Evolutionary conservation across 192 early-diverging fungal species (phyloP).

Genomic region (Backusella tuberculispora): DNA sequence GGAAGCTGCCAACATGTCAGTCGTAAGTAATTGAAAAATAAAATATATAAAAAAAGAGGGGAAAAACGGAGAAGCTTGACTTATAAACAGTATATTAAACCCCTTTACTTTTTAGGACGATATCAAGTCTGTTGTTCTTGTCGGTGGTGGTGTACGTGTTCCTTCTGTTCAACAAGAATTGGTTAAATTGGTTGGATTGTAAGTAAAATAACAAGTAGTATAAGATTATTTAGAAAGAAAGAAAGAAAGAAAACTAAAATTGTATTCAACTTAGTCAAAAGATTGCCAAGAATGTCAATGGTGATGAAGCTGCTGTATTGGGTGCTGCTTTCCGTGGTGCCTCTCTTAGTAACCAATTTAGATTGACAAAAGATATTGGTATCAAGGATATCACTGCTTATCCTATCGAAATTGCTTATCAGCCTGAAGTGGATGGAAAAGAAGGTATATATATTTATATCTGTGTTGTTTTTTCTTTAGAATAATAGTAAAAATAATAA

Average conservation of each 20-base stretch:
- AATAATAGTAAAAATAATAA: too few species aligned
- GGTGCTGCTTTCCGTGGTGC: constrained; percentile 91
- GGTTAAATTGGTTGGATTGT: constrained; percentile 69
- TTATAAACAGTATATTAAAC: background rate
- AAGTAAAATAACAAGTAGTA: constrained; percentile 20
- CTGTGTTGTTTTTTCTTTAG: too few species aligned
- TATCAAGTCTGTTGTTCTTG: constrained; percentile 88
- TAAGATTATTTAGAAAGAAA: constrained; percentile 7
- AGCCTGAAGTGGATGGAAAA: constrained; percentile 39
- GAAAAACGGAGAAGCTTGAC: background rate
- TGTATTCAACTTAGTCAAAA: constrained; percentile 54
- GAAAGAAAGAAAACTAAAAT: background rate
- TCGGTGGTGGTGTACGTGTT: constrained; percentile 91
- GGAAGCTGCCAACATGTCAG: constrained; percentile 62
- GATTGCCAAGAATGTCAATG: constrained; percentile 94
- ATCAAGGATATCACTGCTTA: constrained; percentile 81
- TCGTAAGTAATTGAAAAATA: constrained; percentile 41
- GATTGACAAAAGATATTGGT: constrained; percentile 75
- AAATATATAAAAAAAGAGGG: too few species aligned
- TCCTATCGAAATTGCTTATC: constrained; percentile 70
- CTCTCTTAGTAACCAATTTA: constrained; percentile 82
- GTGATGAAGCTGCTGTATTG: constrained; percentile 93
- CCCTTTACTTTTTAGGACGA: constrained; percentile 48
- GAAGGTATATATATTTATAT: background rate
- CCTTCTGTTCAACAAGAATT: constrained; percentile 83